phyloP scores from a whole-genome alignment of 257 asterid genomes.

The Primulina huaijiensis region DNA sequence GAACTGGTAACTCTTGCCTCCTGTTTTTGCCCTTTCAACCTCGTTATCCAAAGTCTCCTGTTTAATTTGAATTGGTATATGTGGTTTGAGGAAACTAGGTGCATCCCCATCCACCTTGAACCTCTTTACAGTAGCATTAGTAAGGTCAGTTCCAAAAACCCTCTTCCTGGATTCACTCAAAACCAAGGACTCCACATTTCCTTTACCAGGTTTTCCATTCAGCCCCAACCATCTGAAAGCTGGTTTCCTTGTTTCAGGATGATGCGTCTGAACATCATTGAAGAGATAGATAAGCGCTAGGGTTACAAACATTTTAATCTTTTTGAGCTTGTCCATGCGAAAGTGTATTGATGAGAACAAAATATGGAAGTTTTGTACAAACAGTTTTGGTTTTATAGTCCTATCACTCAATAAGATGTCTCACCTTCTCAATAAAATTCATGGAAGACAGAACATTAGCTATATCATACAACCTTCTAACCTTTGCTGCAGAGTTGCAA shows the following conservation, averaged over 20 bases:
- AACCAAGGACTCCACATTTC: constrained; percentile 29
- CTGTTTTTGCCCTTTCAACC: constrained; percentile 35
- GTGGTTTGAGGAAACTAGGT: constrained; percentile 32
- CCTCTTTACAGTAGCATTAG: constrained; percentile 62
- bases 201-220: constrained; percentile 40
- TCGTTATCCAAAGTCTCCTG: constrained; percentile 50
- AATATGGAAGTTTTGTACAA: background rate
- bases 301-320: no score
- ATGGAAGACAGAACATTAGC: constrained; percentile 94
- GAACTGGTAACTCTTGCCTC: constrained; percentile 54
- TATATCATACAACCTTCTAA: constrained; percentile 85
- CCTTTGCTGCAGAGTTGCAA: constrained; percentile 66
- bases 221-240: constrained; percentile 88
- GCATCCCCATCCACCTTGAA: constrained; percentile 38
- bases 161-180: constrained; percentile 58
- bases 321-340: background rate
- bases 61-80: constrained; percentile 39
- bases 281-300: constrained; percentile 8
- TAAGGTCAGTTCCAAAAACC: constrained; percentile 78
- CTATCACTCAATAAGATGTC: background rate
- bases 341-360: background rate
- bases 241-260: constrained; percentile 91
- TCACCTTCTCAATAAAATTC: constrained; percentile 91
- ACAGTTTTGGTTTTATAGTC: background rate
- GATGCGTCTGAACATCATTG: constrained; percentile 64